Conservation (phyloP, 495 filamentous ascomycete genomes). For the Delitschia confertaspora region DNA sequence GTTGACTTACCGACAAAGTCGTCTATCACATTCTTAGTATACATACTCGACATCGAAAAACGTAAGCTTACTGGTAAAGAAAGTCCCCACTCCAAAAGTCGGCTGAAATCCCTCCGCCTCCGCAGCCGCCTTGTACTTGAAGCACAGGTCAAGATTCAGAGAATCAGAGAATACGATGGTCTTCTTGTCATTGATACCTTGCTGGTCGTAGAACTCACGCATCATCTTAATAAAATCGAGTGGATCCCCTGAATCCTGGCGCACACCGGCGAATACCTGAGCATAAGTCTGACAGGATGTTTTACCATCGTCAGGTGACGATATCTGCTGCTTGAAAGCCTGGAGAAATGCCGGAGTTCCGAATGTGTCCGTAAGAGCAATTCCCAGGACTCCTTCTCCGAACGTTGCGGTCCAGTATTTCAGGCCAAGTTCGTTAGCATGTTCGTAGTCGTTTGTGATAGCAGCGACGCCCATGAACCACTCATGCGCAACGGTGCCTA, state of each 20-base stretch:
- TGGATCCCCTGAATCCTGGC: slow-evolving; percentile 93
- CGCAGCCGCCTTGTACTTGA: slow-evolving; percentile 76
- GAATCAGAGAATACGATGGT: slow-evolving; percentile 96
- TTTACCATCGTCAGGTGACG: slow-evolving; percentile 20
- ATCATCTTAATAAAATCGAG: slow-evolving; percentile 70
- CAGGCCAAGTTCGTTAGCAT: slow-evolving; percentile 74
- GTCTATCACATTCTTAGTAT: slow-evolving; percentile 40
- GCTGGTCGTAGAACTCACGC: slow-evolving; percentile 72
- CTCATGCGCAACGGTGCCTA: slow-evolving; percentile 95
- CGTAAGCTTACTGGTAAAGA: slow-evolving; percentile 63
- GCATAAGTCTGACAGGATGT: slow-evolving; percentile 57
- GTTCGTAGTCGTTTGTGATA: slow-evolving; percentile 73
- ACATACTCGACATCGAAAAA: not conserved
- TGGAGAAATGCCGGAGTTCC: slow-evolving; percentile 84
- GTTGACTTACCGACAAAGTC: slow-evolving; percentile 64
- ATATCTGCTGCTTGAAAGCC: slow-evolving; percentile 56
- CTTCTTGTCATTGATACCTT: slow-evolving; percentile 74
- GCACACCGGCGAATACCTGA: slow-evolving; percentile 74
- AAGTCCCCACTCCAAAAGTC: slow-evolving; percentile 89
- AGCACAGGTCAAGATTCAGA: slow-evolving; percentile 78
- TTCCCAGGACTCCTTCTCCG: slow-evolving; percentile 79
- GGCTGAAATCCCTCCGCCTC: slow-evolving; percentile 73
- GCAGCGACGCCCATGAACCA: slow-evolving; percentile 99
- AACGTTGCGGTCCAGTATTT: slow-evolving; percentile 86
- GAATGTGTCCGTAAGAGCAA: slow-evolving; percentile 96